Conservation (phyloP, 441 rosid species). For the Viola pubescens region DNA sequence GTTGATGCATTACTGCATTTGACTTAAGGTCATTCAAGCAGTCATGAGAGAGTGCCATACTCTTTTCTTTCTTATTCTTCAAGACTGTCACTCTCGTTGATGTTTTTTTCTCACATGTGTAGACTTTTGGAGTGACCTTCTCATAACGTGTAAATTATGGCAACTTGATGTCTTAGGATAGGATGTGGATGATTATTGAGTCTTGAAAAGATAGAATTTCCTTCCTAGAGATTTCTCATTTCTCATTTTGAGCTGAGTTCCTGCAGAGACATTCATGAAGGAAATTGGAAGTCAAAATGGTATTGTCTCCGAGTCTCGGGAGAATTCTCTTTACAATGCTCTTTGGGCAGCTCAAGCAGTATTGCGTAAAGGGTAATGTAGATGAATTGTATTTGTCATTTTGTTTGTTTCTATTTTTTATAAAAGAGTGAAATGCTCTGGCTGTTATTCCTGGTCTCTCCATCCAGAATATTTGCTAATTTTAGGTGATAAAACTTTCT, state of each 20-base stretch:
- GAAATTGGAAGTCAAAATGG: constrained; percentile 85
- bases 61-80: too few species aligned
- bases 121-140: too few species aligned
- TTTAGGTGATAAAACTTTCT: constrained; percentile 18
- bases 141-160: too few species aligned
- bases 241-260: neutral
- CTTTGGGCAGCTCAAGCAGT: constrained; percentile 96
- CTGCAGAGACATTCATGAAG: constrained; percentile 57
- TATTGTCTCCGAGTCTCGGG: constrained; percentile 74
- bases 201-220: too few species aligned
- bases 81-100: too few species aligned
- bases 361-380: constrained; percentile 78
- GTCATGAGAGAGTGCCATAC: too few species aligned
- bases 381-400: constrained; percentile 3
- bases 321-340: constrained; percentile 84
- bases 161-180: too few species aligned
- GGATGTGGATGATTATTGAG: too few species aligned
- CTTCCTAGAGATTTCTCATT: too few species aligned
- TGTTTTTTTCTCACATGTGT: too few species aligned
- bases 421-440: neutral
- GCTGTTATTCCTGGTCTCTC: constrained; percentile 7
- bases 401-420: constrained; percentile 8
- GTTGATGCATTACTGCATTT: too few species aligned
- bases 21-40: too few species aligned
- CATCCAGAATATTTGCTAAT: constrained; percentile 16